Percentiles rank a stretch among this genome's conserved stretches.
Evolutionary conservation across 2,329 filamentous ascomycete species (phyloP).

Genomic region (Fusarium verticillioides): DNA sequence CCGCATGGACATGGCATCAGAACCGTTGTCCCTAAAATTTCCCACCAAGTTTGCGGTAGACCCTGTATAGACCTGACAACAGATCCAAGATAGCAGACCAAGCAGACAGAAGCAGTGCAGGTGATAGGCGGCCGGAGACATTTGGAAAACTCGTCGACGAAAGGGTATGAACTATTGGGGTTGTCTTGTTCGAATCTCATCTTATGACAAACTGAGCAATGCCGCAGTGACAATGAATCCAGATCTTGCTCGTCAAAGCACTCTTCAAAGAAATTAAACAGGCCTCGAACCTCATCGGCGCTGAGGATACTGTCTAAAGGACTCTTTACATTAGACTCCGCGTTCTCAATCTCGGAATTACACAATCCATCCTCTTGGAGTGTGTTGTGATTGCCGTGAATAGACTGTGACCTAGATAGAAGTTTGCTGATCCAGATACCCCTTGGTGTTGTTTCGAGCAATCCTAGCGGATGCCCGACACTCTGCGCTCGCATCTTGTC

Average conservation of each 20-base stretch:
- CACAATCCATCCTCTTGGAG: fast-evolving
- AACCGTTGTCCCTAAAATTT: background rate
- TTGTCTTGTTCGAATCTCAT: background rate
- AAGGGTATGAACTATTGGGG: background rate
- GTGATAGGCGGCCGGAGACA: background rate
- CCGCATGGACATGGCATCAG: background rate
- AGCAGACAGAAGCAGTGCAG: background rate
- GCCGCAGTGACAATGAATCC: background rate
- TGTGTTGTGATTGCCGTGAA: fast-evolving
- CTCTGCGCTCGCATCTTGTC: background rate
- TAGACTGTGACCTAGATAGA: background rate
- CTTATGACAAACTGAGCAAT: background rate
- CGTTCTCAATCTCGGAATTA: too few species aligned
- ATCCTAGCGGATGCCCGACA: background rate
- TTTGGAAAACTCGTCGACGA: background rate
- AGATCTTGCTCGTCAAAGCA: background rate
- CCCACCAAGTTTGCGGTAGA: background rate
- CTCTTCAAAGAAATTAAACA: background rate
- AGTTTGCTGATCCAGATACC: background rate
- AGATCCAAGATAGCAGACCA: background rate
- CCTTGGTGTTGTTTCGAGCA: background rate
- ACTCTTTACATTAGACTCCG: background rate
- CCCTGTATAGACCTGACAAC: background rate
- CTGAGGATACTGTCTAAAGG: background rate
- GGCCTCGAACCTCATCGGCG: background rate